Evolutionary conservation across 2,329 filamentous ascomycete genomes (phyloP), one percentile per base, ranked within the genome.

Genomic region (Pestalotiopsis fici): DNA sequence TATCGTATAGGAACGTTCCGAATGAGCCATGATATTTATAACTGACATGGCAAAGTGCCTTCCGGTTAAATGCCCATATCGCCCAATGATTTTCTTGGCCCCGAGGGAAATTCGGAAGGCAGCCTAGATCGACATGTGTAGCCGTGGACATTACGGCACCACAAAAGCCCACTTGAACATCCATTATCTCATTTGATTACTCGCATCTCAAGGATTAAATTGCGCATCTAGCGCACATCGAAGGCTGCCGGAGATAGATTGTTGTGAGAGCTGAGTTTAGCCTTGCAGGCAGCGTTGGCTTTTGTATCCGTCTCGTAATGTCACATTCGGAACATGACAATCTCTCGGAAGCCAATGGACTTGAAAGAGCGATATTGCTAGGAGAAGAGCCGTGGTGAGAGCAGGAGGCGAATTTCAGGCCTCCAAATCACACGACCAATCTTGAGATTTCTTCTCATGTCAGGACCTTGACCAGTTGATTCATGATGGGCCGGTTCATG

Each of bases 221-320:
- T 50, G 43, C 43, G 43, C 43, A 50, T 21, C 43, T 21, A 50
- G 43, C 43, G 9, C 28, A 39, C 15, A 60, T n/a, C 28, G 18
- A 37, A 23, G n/a, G 21, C 31, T 47, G 62, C 28, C 50, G 15
- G 43, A 64, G 47, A 37, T 56, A 64, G 23, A 64, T 64, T 64
- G 23, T 55, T 35, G n/a, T 23, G 2, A 64, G 62, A 64, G 25
- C 39, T 56, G 62, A 43, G 4, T 64, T 64, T 64, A 64, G 62
- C 62, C 62, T 56, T 43, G 25, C 39, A 37, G 59, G 25, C 57
- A 21, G 31, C 12, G 57, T 12, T 31, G 57, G 13, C 27, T 37
- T n/a, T 9, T 21, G n/a, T 18, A 60, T 35, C 57, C 57, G 28
- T 27, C 57, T n/a, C 4, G 57, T 35, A 37, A 37, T 23, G 55